Conservation (phyloP, 2,329 filamentous ascomycete genomes). For the Colletotrichum plurivorum region DNA sequence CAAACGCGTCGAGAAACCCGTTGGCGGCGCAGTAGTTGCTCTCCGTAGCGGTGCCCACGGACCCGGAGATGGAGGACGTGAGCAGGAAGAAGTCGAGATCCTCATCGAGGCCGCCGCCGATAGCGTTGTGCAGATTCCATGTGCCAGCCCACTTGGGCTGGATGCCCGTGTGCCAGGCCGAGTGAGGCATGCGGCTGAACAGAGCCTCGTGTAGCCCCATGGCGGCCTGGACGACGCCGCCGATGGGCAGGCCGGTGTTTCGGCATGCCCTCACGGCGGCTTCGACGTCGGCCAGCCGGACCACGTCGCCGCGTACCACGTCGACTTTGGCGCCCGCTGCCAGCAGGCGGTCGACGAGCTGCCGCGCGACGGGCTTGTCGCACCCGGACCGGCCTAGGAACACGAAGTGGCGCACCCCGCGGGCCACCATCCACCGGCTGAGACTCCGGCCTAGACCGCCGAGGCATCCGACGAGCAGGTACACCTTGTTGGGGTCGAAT, state of each 20-base stretch:
- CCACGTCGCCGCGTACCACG: slow-evolving; percentile 51
- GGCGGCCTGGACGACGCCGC: slow-evolving; percentile 56
- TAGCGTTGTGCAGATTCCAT: slow-evolving; percentile 51
- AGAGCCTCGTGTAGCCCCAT: slow-evolving; percentile 51
- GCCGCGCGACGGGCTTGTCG: slow-evolving; percentile 51
- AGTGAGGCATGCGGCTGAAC: slow-evolving; percentile 46
- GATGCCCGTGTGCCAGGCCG: slow-evolving; percentile 44
- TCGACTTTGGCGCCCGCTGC: slow-evolving; percentile 39
- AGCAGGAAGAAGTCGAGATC: slow-evolving; percentile 50
- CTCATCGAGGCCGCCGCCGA: slow-evolving; percentile 20
- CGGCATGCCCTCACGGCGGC: slow-evolving; percentile 41
- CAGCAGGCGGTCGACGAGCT: slow-evolving; percentile 42
- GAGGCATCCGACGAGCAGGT: slow-evolving; percentile 48
- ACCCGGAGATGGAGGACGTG: slow-evolving; percentile 47
- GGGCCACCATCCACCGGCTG: slow-evolving; percentile 51
- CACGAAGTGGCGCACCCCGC: slow-evolving; percentile 51
- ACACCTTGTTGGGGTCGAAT: slow-evolving; percentile 47
- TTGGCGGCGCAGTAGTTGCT: slow-evolving; percentile 55
- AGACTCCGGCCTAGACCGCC: slow-evolving; percentile 52
- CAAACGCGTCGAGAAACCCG: slow-evolving; percentile 51
- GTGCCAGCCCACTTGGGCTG: slow-evolving; percentile 51
- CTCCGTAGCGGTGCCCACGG: slow-evolving; percentile 47
- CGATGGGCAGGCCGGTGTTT: slow-evolving; percentile 43
- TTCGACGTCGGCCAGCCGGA: slow-evolving; percentile 45
- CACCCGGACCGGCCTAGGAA: slow-evolving; percentile 48